A percentile compares a stretch with the other conserved stretches of the same genome.
Conservation (phyloP, 805 yeast species). For the Metschnikowia corniflorae region DNA sequence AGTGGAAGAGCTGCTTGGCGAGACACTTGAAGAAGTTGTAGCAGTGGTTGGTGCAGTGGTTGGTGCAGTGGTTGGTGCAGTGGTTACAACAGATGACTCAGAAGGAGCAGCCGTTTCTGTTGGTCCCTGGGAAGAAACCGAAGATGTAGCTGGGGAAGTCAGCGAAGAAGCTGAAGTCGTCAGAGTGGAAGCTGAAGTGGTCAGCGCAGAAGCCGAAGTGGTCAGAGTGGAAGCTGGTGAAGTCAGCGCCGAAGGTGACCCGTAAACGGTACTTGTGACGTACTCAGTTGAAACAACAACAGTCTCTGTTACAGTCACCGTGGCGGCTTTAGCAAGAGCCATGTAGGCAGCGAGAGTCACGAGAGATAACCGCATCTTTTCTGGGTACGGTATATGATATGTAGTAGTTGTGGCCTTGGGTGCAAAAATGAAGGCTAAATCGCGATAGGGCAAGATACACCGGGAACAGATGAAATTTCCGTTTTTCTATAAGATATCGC, state of each 20-base stretch:
- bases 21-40: conserved; percentile 4
- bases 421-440: no score
- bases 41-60: conserved; percentile 2
- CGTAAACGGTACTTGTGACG: conserved; percentile 10
- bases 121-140: no score
- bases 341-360: conserved; percentile 8
- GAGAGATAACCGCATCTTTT: conserved; percentile 1
- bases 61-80: conserved; percentile 1
- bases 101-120: conserved; percentile 1
- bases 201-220: no score
- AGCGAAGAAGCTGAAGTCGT: background rate
- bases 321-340: conserved; percentile 11
- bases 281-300: conserved; percentile 12
- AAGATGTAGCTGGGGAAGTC: conserved; percentile 1
- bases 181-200: no score
- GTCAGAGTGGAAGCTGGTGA: background rate
- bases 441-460: no score
- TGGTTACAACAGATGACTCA: background rate
- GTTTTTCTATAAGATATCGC: no score
- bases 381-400: no score
- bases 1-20: conserved; percentile 2
- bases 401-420: no score
- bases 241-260: conserved; percentile 10
- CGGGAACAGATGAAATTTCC: no score
- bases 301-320: conserved; percentile 10